A percentile compares a stretch with the other conserved stretches of the same genome.
Evolutionary conservation across 2,329 filamentous ascomycete species (phyloP).

Genomic region (Aspergillus sclerotialis): DNA sequence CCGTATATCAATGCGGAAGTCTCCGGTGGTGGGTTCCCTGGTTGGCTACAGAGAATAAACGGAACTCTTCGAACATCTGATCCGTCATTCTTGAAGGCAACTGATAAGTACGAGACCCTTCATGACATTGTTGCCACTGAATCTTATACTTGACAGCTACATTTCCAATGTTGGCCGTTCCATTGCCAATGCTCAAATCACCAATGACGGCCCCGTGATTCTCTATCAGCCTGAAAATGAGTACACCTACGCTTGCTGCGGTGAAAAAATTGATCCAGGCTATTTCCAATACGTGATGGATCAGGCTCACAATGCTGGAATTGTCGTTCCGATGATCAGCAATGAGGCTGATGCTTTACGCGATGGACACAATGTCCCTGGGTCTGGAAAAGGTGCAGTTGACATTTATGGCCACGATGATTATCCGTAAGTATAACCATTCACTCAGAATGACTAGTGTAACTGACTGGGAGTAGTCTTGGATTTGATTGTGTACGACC

Average conservation of each 20-base stretch:
- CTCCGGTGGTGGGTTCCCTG: slow-evolving; percentile 70
- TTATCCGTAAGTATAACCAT: slow-evolving; percentile 43
- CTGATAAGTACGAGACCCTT: slow-evolving; percentile 48
- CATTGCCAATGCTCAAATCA: slow-evolving; percentile 71
- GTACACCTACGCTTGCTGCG: slow-evolving; percentile 51
- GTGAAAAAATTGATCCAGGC: slow-evolving; percentile 54
- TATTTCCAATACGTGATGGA: slow-evolving; percentile 68
- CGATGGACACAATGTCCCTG: slow-evolving; percentile 57
- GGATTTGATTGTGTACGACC: slow-evolving; percentile 33
- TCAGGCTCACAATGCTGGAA: slow-evolving; percentile 59
- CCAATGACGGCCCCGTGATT: slow-evolving; percentile 73
- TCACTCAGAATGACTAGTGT: not conserved
- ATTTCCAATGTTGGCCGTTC: slow-evolving; percentile 55
- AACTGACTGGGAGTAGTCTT: slow-evolving; percentile 17
- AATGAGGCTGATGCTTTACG: slow-evolving; percentile 66
- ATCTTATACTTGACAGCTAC: slow-evolving; percentile 41
- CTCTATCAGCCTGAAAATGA: slow-evolving; percentile 78
- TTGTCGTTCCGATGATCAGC: slow-evolving; percentile 67
- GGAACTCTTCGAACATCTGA: slow-evolving; percentile 58
- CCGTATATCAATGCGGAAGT: slow-evolving; percentile 76
- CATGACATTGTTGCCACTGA: too few relatives aligned
- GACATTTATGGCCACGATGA: slow-evolving; percentile 63
- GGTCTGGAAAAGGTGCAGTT: slow-evolving; percentile 48
- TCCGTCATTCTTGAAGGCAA: slow-evolving; percentile 57
- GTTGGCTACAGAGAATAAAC: slow-evolving; percentile 66